A percentile compares a stretch with the other conserved stretches of the same genome.
Evolutionary conservation across 441 rosid genomes (phyloP).

Genomic region (Gossypium aridum): DNA sequence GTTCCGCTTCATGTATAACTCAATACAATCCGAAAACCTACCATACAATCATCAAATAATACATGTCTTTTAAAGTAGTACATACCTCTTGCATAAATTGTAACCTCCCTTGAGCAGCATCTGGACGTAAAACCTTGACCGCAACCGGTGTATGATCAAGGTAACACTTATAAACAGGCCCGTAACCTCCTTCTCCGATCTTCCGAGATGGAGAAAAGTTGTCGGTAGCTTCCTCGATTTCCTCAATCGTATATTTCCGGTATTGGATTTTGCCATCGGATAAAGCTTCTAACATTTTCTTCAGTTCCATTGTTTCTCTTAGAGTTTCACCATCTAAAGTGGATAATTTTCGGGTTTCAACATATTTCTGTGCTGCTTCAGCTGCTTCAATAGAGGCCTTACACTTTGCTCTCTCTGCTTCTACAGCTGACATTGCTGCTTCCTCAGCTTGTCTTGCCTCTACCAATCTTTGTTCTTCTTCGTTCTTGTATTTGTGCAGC

Average conservation of each 20-base stretch:
- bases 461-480: slow-evolving; percentile 38
- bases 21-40: too few relatives aligned
- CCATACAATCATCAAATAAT: neutral
- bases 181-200: slow-evolving; percentile 74
- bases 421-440: slow-evolving; percentile 31
- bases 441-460: slow-evolving; percentile 43
- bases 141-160: slow-evolving; percentile 66
- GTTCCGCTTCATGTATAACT: too few relatives aligned
- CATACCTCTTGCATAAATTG: slow-evolving; percentile 62
- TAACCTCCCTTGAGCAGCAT: slow-evolving; percentile 62
- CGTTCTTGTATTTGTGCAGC: slow-evolving; percentile 44
- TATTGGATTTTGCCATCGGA: slow-evolving; percentile 22
- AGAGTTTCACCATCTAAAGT: slow-evolving; percentile 33
- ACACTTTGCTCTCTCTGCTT: slow-evolving; percentile 41
- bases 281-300: slow-evolving; percentile 11
- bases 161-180: slow-evolving; percentile 49
- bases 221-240: slow-evolving; percentile 51
- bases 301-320: slow-evolving; percentile 29
- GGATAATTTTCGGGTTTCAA: slow-evolving; percentile 35
- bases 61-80: neutral
- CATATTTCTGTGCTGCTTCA: slow-evolving; percentile 37
- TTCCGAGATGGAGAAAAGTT: slow-evolving; percentile 32
- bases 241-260: slow-evolving; percentile 46
- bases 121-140: slow-evolving; percentile 57
- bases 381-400: slow-evolving; percentile 48